Conservation (phyloP, 129 eudicot genomes). For the Lactuca saligna region DNA sequence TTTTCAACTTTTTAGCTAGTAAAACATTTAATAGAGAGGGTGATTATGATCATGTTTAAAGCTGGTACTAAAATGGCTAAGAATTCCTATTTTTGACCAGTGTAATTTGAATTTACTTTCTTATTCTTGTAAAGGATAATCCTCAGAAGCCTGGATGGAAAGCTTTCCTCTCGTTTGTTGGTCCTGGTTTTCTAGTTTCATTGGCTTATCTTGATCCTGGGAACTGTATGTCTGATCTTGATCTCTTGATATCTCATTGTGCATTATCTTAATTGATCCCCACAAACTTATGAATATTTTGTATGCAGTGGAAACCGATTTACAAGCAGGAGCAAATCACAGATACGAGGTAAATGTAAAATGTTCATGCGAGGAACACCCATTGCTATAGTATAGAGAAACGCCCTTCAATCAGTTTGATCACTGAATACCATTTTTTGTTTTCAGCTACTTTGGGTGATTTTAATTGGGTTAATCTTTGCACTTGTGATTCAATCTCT, state of each 20-base stretch:
- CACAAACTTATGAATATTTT: conserved; percentile 15
- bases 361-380: not conserved
- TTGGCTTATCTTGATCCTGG: conserved; percentile 97
- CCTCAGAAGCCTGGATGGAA: conserved; percentile 82
- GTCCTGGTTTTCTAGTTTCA: conserved; percentile 97
- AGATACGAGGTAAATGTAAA: conserved; percentile 73
- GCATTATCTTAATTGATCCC: not conserved
- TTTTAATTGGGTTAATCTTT: conserved; percentile 77
- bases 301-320: conserved; percentile 88
- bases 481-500: conserved; percentile 96
- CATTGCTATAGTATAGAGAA: not conserved
- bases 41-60: not conserved
- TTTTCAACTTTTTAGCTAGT: not conserved
- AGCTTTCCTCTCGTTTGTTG: conserved; percentile 67
- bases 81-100: not conserved
- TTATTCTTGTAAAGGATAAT: conserved; percentile 6
- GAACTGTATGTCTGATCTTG: conserved; percentile 52
- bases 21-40: not conserved
- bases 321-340: conserved; percentile 98
- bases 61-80: not conserved
- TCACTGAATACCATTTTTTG: not conserved
- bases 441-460: conserved; percentile 87
- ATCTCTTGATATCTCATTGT: not conserved
- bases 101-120: not conserved
- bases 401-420: not conserved